Conservation (phyloP, 129 eudicot species). For the Escallonia herrerae region DNA sequence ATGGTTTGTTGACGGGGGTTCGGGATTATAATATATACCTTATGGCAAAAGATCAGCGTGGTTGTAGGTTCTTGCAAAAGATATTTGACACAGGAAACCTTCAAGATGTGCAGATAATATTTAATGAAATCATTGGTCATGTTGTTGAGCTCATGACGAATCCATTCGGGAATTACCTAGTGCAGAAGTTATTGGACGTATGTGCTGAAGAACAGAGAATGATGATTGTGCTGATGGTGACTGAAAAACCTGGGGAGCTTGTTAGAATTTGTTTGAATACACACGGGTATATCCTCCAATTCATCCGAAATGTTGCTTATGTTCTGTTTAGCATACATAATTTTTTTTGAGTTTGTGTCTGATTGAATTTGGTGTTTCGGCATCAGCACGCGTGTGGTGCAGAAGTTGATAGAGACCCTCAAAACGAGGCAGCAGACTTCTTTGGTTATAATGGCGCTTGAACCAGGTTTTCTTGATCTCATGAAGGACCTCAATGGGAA, state of each 20-base stretch:
- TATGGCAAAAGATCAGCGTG: conserved; percentile 67
- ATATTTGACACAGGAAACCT: conserved; percentile 45
- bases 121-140: conserved; percentile 44
- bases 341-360: not conserved
- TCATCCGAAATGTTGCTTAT: not conserved
- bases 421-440: conserved; percentile 58
- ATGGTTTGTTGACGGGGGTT: conserved; percentile 33
- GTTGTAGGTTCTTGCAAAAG: conserved; percentile 65
- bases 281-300: conserved; percentile 49
- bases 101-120: conserved; percentile 50
- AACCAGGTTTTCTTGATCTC: conserved; percentile 62
- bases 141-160: conserved; percentile 56
- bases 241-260: conserved; percentile 44
- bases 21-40: conserved; percentile 36
- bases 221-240: conserved; percentile 38
- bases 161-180: conserved; percentile 71
- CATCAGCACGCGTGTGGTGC: conserved; percentile 67
- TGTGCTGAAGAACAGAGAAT: conserved; percentile 61
- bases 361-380: conserved; percentile 10
- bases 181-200: conserved; percentile 63
- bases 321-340: not conserved
- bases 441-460: conserved; percentile 41
- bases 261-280: conserved; percentile 40
- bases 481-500: conserved; percentile 69
- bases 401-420: conserved; percentile 60